Conservation (phyloP, 1,284 basidiomycete genomes). For the Baeospora myosura region DNA sequence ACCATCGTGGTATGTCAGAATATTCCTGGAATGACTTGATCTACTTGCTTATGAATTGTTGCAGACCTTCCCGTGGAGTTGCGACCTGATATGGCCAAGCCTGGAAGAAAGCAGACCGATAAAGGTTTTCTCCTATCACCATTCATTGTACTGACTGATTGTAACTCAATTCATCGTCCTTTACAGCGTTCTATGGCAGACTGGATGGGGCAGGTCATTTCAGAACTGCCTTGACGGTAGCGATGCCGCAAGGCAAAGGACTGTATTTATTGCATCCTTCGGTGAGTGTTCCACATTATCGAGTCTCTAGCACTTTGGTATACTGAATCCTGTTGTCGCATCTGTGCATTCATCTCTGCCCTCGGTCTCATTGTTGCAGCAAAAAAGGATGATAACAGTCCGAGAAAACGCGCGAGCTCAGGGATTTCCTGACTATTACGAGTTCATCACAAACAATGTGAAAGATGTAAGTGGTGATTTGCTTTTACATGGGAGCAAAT, state of each 20-base stretch:
- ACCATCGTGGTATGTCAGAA: slow-evolving; percentile 33
- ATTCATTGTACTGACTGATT: slow-evolving; percentile 1
- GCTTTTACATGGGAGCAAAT: background rate
- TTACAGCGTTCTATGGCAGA: slow-evolving; percentile 45
- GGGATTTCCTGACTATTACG: slow-evolving; percentile 62
- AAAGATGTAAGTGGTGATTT: slow-evolving; percentile 38
- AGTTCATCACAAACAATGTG: slow-evolving; percentile 45
- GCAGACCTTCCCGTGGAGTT: slow-evolving; percentile 37
- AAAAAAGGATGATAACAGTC: slow-evolving; percentile 58
- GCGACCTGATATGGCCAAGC: slow-evolving; percentile 25
- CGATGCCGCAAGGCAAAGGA: slow-evolving; percentile 42
- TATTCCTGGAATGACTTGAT: background rate
- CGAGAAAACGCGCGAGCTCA: slow-evolving; percentile 63
- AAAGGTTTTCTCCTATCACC: slow-evolving; percentile 11
- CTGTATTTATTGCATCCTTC: slow-evolving; percentile 50
- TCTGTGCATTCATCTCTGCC: background rate
- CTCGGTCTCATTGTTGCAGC: no score
- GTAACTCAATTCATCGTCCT: background rate
- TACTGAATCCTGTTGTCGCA: slow-evolving; percentile 4
- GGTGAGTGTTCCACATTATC: slow-evolving; percentile 35
- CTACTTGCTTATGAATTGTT: slow-evolving; percentile 4
- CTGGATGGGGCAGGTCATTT: slow-evolving; percentile 44
- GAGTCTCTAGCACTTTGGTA: no score
- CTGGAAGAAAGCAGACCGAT: slow-evolving; percentile 17
- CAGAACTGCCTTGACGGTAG: slow-evolving; percentile 49